phyloP scores from a whole-genome alignment of 2,329 filamentous ascomycete genomes.

The Diaporthe capsici region DNA sequence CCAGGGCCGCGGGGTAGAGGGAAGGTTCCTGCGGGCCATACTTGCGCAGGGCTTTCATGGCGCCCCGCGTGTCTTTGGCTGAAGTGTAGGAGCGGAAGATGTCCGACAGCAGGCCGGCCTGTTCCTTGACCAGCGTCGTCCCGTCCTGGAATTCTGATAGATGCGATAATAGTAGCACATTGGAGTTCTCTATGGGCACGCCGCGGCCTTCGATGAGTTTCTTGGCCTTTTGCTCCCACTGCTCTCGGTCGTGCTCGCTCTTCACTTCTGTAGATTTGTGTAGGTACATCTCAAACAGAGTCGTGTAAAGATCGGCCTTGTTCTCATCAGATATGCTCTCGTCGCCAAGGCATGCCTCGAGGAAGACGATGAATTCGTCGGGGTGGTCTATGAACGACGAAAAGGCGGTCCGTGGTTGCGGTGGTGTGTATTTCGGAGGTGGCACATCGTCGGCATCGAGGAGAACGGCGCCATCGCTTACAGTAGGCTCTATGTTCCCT shows the following conservation, averaged over 20 bases:
- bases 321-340: constrained; percentile 79
- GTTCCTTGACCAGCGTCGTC: constrained; percentile 92
- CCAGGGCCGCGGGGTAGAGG: constrained; percentile 90
- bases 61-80: constrained; percentile 90
- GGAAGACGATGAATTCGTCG: constrained; percentile 90
- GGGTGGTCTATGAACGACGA: constrained; percentile 97
- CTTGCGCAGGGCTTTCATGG: constrained; percentile 89
- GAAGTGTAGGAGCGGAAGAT: constrained; percentile 97
- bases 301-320: constrained; percentile 90
- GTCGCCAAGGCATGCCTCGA: constrained; percentile 88
- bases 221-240: constrained; percentile 94
- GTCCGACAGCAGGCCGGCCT: constrained; percentile 91
- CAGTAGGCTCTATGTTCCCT: constrained; percentile 64
- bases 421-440: constrained; percentile 77
- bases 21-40: constrained; percentile 94
- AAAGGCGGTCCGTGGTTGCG: constrained; percentile 89
- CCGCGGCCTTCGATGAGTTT: constrained; percentile 86
- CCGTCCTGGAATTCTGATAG: constrained; percentile 91
- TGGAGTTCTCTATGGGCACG: constrained; percentile 92
- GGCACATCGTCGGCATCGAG: constrained; percentile 63
- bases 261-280: constrained; percentile 86
- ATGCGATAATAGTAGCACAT: constrained; percentile 92
- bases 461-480: constrained; percentile 66
- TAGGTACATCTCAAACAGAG: constrained; percentile 97
- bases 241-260: constrained; percentile 74